Evolutionary conservation across 176 grass and related monocot species (phyloP).

Genomic region (Ensete glaucum): DNA sequence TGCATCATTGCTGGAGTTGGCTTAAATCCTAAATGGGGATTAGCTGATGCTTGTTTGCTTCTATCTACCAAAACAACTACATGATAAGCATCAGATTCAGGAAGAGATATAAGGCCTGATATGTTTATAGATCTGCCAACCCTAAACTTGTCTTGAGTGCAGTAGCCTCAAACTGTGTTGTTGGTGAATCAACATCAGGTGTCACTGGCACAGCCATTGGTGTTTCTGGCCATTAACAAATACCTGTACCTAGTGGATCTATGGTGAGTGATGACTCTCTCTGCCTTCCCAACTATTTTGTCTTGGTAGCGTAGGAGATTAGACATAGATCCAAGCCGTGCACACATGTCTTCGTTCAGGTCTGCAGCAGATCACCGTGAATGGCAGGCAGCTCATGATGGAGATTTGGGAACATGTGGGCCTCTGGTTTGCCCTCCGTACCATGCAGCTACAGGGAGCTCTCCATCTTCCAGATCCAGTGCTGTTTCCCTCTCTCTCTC

Average conservation of each 20-base stretch:
- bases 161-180: too few relatives aligned
- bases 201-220: not conserved
- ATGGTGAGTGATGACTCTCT: not conserved
- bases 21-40: not conserved
- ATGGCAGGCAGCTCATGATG: conserved; percentile 11
- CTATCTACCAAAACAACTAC: not conserved
- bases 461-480: not conserved
- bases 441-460: not conserved
- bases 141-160: not conserved
- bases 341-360: not conserved
- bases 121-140: not conserved
- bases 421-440: not conserved
- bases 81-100: not conserved
- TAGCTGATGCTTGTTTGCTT: not conserved
- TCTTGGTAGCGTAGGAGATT: not conserved
- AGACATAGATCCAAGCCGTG: not conserved
- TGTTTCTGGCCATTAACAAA: not conserved
- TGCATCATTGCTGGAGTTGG: not conserved
- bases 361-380: not conserved
- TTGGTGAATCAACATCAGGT: not conserved
- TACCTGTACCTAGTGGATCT: not conserved
- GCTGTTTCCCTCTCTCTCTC: not conserved
- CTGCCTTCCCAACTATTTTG: not conserved
- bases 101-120: too few relatives aligned
- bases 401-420: conserved; percentile 13